These are phyloP conservation scores for Naematelia aurantialba DNA, from an alignment of 768 basidiomycete species.

Conservation along the genomic window DNA sequence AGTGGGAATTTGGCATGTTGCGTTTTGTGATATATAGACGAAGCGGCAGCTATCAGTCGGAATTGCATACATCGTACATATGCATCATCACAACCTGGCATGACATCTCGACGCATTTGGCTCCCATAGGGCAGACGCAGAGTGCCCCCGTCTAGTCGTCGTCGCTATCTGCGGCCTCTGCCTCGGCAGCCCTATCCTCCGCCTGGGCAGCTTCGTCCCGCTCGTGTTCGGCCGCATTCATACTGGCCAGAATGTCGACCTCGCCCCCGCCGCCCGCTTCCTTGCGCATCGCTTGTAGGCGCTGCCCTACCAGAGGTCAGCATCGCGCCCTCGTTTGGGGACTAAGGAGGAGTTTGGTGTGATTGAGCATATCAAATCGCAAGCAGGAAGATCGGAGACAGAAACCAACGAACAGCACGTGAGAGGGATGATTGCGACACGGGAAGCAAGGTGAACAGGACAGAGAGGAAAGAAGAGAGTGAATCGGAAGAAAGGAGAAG, in stretches of 20 bases:
- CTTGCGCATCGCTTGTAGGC: conserved; percentile 44
- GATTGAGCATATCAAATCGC: no score
- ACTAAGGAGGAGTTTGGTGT: no score
- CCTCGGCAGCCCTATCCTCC: conserved; percentile 29
- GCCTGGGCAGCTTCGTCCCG: conserved; percentile 24
- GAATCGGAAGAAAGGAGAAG: no score
- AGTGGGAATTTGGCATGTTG: no score
- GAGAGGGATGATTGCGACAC: no score
- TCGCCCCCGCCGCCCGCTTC: conserved; percentile 25
- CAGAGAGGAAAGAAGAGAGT: background rate
- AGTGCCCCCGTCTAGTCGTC: background rate
- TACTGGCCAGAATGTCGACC: conserved; percentile 43
- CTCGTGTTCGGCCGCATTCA: conserved; percentile 44
- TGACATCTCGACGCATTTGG: no score
- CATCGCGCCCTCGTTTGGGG: no score
- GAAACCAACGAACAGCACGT: no score
- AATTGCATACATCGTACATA: conserved; percentile 14
- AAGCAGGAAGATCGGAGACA: no score
- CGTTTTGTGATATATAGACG: no score
- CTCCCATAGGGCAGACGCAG: no score
- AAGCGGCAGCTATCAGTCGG: no score
- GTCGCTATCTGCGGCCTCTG: background rate
- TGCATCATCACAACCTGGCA: conserved; percentile 27
- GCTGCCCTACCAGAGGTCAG: conserved; percentile 32
- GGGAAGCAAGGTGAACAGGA: background rate